Conservation (phyloP, 1,284 basidiomycete species). For the Tylopilus sp. region DNA sequence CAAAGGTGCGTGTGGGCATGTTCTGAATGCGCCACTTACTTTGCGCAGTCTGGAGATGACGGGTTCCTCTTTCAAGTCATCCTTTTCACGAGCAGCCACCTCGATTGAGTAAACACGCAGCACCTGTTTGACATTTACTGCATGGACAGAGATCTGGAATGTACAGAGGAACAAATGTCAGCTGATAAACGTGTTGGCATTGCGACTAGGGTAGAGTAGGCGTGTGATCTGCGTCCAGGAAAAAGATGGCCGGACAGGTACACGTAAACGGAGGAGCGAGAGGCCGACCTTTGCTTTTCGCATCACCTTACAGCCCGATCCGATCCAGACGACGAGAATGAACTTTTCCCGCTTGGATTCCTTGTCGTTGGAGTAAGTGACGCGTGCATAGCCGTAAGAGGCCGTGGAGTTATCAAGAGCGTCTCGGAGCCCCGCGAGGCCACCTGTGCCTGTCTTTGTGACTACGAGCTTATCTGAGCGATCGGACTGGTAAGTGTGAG, state of each 20-base stretch:
- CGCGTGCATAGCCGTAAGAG: slow-evolving; percentile 79
- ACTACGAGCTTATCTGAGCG: slow-evolving; percentile 80
- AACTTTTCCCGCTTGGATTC: slow-evolving; percentile 88
- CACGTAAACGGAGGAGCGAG: slow-evolving; percentile 21
- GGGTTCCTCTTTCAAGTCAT: slow-evolving; percentile 79
- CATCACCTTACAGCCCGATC: slow-evolving; percentile 82
- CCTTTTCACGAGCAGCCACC: slow-evolving; percentile 74
- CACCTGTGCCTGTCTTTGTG: slow-evolving; percentile 74
- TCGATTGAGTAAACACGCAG: slow-evolving; percentile 82
- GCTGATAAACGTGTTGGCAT: slow-evolving; percentile 12
- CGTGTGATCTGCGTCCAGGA: slow-evolving; percentile 24
- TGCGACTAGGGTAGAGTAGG: slow-evolving; percentile 21
- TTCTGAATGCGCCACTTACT: slow-evolving; percentile 41
- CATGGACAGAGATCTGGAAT: slow-evolving; percentile 79
- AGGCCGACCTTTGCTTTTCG: slow-evolving; percentile 77
- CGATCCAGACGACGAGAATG: slow-evolving; percentile 88
- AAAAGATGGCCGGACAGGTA: slow-evolving; percentile 7
- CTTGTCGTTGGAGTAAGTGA: slow-evolving; percentile 84
- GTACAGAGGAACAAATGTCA: slow-evolving; percentile 18
- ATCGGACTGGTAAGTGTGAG: slow-evolving; percentile 51
- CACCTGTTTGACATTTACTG: slow-evolving; percentile 79
- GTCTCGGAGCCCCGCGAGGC: slow-evolving; percentile 74
- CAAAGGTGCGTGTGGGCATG: slow-evolving; percentile 8
- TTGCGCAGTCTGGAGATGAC: slow-evolving; percentile 71
- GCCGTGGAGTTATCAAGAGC: slow-evolving; percentile 70